Base-by-base conservation (phyloP, 2,329 filamentous ascomycete genomes). In the Beauveria sp. region DNA sequence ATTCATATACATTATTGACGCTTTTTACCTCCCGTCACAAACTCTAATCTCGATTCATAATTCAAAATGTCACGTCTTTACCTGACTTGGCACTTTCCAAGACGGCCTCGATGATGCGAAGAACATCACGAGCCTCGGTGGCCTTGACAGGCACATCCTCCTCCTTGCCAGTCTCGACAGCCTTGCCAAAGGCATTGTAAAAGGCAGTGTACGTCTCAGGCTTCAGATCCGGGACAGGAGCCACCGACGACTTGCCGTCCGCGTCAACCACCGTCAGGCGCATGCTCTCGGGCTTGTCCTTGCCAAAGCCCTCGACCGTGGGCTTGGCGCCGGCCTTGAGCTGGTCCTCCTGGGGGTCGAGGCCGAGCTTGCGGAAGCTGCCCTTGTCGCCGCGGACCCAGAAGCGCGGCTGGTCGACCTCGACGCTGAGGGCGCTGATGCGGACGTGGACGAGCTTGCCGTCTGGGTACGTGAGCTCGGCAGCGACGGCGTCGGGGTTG, bases 331-430 rank as follows among this genome's bases (percentile, higher is more conserved):
- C 89, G 2, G 75, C 78, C 71, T 83, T 83, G 58, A 92, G 80
- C 71, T 91, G 88, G 61, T 86, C 84, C 75, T 94, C 90, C 73
- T 93, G 90, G 1, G 84, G 77, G 70, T 94, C 90, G 2, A 93
- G 78, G 59, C 81, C 78, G 44, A 77, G 75, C 79, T 92, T 93
- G 76, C 84, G 87, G 74, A 87, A 93, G 69, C 83, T 89, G 1
- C 88, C 90, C 73, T 87, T 85, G 20, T 84, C 84, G 24, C 90
- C 90, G 28, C 89, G 79, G 10, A 92, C 79, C 89, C 90, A 92
- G 78, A 87, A 93, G 44, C 90, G 78, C 62, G 88, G 77, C 76
- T 93, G 90, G 63, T 83, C 77, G 26, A 77, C 77, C 73, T 92
- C 89, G 3, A 84, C 83, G 69, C 85, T 89, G 55, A 91, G 77